Evolutionary conservation across 495 filamentous ascomycete genomes (phyloP).

Genomic region (Podospora anserina): DNA sequence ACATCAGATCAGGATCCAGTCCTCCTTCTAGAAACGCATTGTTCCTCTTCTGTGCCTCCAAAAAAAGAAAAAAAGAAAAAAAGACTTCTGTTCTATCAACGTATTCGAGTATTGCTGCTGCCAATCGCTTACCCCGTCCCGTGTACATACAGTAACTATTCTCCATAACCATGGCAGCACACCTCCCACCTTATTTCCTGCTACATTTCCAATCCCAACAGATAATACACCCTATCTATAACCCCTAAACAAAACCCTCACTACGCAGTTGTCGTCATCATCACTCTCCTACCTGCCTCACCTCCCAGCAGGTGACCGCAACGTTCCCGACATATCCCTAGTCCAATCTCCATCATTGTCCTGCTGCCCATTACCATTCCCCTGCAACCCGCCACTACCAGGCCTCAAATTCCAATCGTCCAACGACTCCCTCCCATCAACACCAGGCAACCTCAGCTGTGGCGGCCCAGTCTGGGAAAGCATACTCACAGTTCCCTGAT

Average conservation of each 20-base stretch:
- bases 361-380: slow-evolving; percentile 11
- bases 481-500: not conserved
- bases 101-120: not conserved
- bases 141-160: not conserved
- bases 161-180: not conserved
- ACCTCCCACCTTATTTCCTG: not conserved
- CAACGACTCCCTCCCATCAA: slow-evolving; percentile 37
- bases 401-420: slow-evolving; percentile 29
- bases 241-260: not conserved
- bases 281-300: slow-evolving; percentile 4
- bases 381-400: slow-evolving; percentile 10
- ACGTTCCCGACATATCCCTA: slow-evolving; percentile 17
- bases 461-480: slow-evolving; percentile 27
- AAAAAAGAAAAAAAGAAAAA: too few species aligned
- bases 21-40: not conserved
- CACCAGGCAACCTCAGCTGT: slow-evolving; percentile 43
- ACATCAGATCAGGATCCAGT: not conserved
- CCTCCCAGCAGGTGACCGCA: slow-evolving; percentile 9
- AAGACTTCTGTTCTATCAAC: not conserved
- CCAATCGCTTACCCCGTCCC: not conserved
- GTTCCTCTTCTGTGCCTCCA: too few species aligned
- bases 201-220: not conserved
- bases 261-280: not conserved
- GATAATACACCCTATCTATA: not conserved
- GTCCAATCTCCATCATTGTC: slow-evolving; percentile 29